Percentiles rank a stretch among this genome's conserved stretches.
These are phyloP conservation scores for Zoysia matrella DNA, from an alignment of 202 grass and related monocot species.

Conservation along the genomic window DNA sequence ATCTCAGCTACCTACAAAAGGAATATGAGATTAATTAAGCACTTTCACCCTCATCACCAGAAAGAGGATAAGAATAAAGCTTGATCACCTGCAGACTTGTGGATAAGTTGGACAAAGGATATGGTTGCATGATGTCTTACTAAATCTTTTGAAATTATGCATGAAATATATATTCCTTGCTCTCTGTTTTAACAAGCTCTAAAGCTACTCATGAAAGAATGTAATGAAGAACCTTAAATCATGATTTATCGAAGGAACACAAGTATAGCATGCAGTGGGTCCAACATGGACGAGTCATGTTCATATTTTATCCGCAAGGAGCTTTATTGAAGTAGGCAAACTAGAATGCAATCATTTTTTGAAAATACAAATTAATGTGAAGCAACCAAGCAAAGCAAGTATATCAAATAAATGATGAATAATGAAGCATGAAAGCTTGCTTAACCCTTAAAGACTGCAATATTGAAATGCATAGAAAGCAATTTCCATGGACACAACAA, in stretches of 20 bases:
- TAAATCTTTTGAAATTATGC: background rate
- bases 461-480: background rate
- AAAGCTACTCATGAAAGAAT: background rate
- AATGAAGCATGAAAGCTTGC: background rate
- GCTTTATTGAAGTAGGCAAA: constrained; percentile 4
- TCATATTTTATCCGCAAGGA: background rate
- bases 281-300: background rate
- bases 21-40: constrained; percentile 1
- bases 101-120: constrained; percentile 12
- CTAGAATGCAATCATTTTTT: background rate
- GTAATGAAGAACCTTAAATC: too few species aligned
- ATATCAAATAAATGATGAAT: constrained; percentile 6
- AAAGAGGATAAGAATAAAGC: background rate
- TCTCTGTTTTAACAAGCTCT: background rate
- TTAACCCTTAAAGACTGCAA: background rate
- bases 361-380: background rate
- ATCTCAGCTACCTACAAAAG: constrained; percentile 81
- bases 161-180: background rate
- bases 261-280: background rate
- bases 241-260: too few species aligned
- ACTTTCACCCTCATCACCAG: background rate
- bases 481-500: background rate
- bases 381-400: constrained; percentile 5
- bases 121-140: background rate
- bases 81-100: background rate